phyloP scores from a whole-genome alignment of 1,284 basidiomycete genomes.

The Apiotrichum siamense region DNA sequence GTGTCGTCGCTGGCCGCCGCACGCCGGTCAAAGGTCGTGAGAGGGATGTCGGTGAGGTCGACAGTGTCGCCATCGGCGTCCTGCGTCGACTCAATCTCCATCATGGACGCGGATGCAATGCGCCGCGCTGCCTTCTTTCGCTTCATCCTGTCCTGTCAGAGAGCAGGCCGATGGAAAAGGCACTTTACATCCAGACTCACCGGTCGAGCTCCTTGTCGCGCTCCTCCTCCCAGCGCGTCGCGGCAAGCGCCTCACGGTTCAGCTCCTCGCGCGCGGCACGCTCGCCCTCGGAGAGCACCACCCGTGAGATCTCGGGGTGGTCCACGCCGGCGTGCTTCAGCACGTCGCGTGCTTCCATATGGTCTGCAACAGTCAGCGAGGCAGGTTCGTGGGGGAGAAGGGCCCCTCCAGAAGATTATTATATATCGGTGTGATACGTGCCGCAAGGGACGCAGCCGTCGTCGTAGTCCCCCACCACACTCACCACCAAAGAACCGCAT shows the following conservation, averaged over 20 bases:
- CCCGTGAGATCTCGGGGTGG: neutral
- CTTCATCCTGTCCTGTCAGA: neutral
- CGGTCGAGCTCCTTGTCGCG: slow-evolving; percentile 5
- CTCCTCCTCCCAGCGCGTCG: neutral
- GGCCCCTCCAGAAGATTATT: no score
- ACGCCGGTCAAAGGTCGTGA: no score
- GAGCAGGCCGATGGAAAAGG: neutral
- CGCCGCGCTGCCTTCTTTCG: slow-evolving; percentile 1
- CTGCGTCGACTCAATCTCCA: neutral
- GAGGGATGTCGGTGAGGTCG: no score
- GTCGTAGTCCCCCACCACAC: no score
- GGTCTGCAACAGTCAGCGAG: slow-evolving; percentile 20
- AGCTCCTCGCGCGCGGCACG: slow-evolving; percentile 4
- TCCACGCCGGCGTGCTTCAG: neutral
- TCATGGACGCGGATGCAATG: neutral
- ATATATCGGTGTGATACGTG: no score
- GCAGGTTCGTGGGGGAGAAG: no score
- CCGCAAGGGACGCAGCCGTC: no score
- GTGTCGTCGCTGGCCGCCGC: neutral
- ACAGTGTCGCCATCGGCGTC: neutral
- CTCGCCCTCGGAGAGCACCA: neutral
- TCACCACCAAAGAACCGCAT: slow-evolving; percentile 42
- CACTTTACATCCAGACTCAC: neutral
- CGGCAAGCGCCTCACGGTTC: neutral
- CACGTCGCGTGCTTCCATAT: slow-evolving; percentile 44